Conservation (phyloP, 2,329 filamentous ascomycete species). For the Colletotrichum euphorbiae region DNA sequence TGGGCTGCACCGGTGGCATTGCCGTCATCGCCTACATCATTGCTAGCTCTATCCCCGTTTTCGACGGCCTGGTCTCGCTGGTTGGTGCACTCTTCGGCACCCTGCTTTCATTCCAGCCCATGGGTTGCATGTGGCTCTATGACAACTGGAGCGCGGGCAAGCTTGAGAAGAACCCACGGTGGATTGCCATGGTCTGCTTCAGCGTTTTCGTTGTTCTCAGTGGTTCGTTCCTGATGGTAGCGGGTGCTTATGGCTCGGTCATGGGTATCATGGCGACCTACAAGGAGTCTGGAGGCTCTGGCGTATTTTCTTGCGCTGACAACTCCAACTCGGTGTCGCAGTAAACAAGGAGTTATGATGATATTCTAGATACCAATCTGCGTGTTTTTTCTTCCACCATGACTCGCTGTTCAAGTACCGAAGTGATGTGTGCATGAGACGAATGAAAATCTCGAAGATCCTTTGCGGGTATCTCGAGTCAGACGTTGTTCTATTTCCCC, state of each 20-base stretch:
- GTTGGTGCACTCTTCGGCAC: conserved; percentile 46
- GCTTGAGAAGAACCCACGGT: conserved; percentile 25
- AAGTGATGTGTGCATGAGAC: too few relatives aligned
- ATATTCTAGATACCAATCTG: conserved; percentile 12
- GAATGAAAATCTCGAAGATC: background rate
- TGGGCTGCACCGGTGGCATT: conserved; percentile 45
- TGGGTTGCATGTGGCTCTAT: conserved; percentile 57
- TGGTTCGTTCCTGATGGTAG: conserved; percentile 56
- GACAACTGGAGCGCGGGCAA: conserved; percentile 52
- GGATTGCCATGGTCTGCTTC: conserved; percentile 44
- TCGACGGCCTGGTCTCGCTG: conserved; percentile 45
- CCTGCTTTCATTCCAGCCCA: conserved; percentile 44
- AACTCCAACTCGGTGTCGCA: conserved; percentile 50
- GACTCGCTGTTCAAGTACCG: background rate
- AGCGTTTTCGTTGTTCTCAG: conserved; percentile 46
- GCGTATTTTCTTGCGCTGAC: conserved; percentile 56
- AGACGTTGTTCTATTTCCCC: background rate
- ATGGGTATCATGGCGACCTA: conserved; percentile 53
- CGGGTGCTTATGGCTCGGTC: conserved; percentile 58
- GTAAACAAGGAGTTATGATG: conserved; percentile 1
- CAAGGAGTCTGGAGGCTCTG: conserved; percentile 48
- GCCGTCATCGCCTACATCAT: conserved; percentile 46
- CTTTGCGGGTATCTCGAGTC: background rate
- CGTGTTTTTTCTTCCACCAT: background rate
- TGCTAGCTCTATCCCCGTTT: conserved; percentile 46